A percentile compares a stretch with the other conserved stretches of the same genome.
Conservation (phyloP, 306 rosid species). For the Urtica urens region DNA sequence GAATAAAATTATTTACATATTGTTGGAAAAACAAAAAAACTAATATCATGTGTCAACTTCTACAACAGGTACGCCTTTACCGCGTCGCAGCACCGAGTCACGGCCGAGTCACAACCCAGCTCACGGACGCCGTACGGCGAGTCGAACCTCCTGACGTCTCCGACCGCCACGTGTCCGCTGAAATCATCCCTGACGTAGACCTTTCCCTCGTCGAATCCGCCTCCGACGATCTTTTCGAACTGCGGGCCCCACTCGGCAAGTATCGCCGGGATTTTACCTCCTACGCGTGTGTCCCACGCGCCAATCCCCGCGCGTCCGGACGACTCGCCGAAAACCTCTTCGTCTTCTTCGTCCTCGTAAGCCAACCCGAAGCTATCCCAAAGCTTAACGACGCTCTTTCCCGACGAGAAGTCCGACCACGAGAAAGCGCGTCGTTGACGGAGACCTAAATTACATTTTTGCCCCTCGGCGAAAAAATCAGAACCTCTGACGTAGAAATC, state of each 20-base stretch:
- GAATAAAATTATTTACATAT: conserved; percentile 3
- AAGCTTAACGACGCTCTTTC: conserved; percentile 60
- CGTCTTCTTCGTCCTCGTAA: conserved; percentile 23
- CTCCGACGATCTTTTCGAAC: conserved; percentile 28
- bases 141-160: conserved; percentile 43
- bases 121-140: conserved; percentile 31
- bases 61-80: conserved; percentile 16
- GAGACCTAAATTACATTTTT: conserved; percentile 4
- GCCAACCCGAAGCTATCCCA: conserved; percentile 61
- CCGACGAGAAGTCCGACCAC: conserved; percentile 46
- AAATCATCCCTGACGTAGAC: conserved; percentile 37
- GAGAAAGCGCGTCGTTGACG: conserved; percentile 42
- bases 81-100: conserved; percentile 15
- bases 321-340: conserved; percentile 14
- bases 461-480: conserved; percentile 11
- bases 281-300: conserved; percentile 58
- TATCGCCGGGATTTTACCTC: conserved; percentile 38
- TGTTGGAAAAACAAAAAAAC: not conserved
- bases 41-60: not conserved
- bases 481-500: conserved; percentile 33
- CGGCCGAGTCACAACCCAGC: conserved; percentile 19
- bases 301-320: conserved; percentile 21
- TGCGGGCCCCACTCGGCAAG: conserved; percentile 51
- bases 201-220: conserved; percentile 30
- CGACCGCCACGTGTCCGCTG: conserved; percentile 26